Percentiles rank a stretch among this genome's conserved stretches.
phyloP scores from a whole-genome alignment of 148 eudicot genomes.

The Polygonum maritimum region DNA sequence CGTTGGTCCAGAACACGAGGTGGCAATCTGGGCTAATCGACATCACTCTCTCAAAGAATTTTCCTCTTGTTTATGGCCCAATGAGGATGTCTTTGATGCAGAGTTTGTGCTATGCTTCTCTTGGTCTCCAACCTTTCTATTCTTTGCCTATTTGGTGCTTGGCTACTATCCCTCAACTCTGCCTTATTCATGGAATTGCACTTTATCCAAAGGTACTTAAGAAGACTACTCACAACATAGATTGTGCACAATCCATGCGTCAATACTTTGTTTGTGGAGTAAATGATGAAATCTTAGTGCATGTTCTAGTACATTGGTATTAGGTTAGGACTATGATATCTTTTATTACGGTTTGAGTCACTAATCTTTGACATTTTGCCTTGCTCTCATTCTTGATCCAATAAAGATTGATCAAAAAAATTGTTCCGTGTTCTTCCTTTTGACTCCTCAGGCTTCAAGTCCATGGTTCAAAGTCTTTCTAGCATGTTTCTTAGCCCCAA shows the following conservation, averaged over 20 bases:
- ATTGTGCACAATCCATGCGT: neutral
- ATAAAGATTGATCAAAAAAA: neutral
- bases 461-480: neutral
- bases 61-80: slow-evolving; percentile 19
- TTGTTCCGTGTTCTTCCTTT: neutral
- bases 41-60: slow-evolving; percentile 12
- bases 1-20: slow-evolving; percentile 12
- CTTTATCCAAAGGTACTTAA: slow-evolving; percentile 39
- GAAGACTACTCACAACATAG: neutral
- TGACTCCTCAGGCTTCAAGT: slow-evolving; percentile 1
- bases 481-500: slow-evolving; percentile 1
- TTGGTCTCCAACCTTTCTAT: slow-evolving; percentile 13
- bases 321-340: too few relatives aligned
- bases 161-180: slow-evolving; percentile 28
- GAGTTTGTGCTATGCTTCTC: slow-evolving; percentile 27
- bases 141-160: slow-evolving; percentile 19
- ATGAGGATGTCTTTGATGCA: slow-evolving; percentile 28
- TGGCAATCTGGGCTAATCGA: slow-evolving; percentile 14
- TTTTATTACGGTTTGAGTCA: too few relatives aligned
- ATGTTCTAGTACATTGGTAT: too few relatives aligned
- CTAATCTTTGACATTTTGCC: neutral
- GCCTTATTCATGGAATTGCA: slow-evolving; percentile 34
- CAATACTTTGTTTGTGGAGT: too few relatives aligned
- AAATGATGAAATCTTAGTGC: too few relatives aligned
- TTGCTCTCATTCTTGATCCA: neutral